phyloP scores from a whole-genome alignment of 2,329 filamentous ascomycete species.

The Penicillium sumatraense region DNA sequence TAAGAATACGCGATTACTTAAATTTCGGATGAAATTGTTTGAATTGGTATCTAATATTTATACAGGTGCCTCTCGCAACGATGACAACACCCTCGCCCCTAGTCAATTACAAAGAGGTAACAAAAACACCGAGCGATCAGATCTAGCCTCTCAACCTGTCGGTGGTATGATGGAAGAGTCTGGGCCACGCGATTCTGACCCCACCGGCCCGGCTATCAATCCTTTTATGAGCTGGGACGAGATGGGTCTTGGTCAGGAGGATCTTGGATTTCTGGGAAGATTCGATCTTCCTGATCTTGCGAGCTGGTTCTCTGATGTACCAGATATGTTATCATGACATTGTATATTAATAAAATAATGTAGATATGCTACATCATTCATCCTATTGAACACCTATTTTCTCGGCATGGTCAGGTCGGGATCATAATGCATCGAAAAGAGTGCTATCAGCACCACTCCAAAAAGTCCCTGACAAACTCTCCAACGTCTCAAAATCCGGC shows the following conservation, averaged over 20 bases:
- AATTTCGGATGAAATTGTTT: neutral
- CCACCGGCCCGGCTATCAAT: constrained; percentile 10
- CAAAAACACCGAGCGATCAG: constrained; percentile 1
- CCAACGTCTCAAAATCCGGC: constrained; percentile 44
- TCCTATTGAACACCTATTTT: too few species aligned
- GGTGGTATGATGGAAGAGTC: constrained; percentile 6
- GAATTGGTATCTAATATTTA: constrained; percentile 1
- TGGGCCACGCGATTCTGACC: constrained; percentile 2
- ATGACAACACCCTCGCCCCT: neutral
- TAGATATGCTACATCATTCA: too few species aligned
- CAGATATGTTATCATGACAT: constrained; percentile 11
- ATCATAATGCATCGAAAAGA: constrained; percentile 35
- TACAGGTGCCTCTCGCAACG: constrained; percentile 10
- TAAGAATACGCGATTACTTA: neutral
- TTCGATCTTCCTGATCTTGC: constrained; percentile 29
- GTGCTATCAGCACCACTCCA: constrained; percentile 34
- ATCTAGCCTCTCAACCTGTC: neutral
- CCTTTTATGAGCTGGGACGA: constrained; percentile 26
- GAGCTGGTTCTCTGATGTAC: constrained; percentile 27
- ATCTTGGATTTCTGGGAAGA: constrained; percentile 27
- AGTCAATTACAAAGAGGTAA: constrained; percentile 12
- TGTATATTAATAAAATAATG: neutral
- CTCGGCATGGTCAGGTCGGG: too few species aligned
- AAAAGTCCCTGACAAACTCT: constrained; percentile 35
- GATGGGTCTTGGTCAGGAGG: constrained; percentile 24